Evolutionary conservation across 805 yeast genomes (phyloP).

Genomic region (Nakazawaea laoshanensis): DNA sequence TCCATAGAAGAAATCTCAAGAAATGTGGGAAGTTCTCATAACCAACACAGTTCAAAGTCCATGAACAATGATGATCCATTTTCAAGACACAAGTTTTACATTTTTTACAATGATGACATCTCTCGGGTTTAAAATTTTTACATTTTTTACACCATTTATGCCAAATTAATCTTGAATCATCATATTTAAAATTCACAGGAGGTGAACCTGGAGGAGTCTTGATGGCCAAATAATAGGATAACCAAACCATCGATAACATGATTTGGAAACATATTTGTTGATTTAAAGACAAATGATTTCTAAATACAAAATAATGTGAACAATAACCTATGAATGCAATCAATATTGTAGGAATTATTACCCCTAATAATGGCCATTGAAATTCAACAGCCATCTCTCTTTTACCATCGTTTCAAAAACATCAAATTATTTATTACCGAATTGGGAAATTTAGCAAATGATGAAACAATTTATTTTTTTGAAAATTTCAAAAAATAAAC

Average conservation of each 20-base stretch:
- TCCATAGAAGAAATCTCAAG: constrained; percentile 65
- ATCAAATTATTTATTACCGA: neutral
- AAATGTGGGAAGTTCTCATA: constrained; percentile 72
- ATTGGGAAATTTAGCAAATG: neutral
- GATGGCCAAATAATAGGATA: constrained; percentile 68
- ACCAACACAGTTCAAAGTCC: constrained; percentile 92
- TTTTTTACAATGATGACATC: constrained; percentile 79
- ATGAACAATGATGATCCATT: constrained; percentile 60
- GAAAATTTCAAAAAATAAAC: neutral
- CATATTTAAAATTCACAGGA: constrained; percentile 36
- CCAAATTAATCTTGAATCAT: constrained; percentile 31
- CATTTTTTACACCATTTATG: constrained; percentile 69
- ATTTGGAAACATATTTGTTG: constrained; percentile 40
- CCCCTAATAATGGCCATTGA: constrained; percentile 42
- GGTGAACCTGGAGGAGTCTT: constrained; percentile 61
- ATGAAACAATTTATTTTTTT: neutral
- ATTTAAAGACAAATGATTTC: constrained; percentile 26
- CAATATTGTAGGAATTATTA: constrained; percentile 54
- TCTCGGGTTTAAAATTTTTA: constrained; percentile 63
- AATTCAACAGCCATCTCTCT: constrained; percentile 19
- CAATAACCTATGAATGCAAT: constrained; percentile 56
- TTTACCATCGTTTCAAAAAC: no score
- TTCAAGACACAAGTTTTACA: constrained; percentile 70
- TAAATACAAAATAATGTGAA: constrained; percentile 48
- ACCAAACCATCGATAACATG: constrained; percentile 53